Percentiles rank a stretch among this genome's conserved stretches.
Evolutionary conservation across 23 red algal genomes (phyloP).

Genomic region (Gracilaria gracilis): DNA sequence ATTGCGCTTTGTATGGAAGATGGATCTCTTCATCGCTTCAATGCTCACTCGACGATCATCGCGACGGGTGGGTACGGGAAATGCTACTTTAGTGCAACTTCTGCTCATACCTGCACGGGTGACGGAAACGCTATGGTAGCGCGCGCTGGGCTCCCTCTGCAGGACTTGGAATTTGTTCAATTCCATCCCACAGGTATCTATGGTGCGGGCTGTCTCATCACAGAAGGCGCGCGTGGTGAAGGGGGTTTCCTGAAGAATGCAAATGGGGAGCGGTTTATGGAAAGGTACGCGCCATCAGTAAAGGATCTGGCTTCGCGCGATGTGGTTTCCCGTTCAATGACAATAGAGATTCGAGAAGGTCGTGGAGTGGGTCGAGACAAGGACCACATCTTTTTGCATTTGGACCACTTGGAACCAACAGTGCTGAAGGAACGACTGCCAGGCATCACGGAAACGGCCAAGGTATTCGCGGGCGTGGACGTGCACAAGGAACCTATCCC

Average conservation of each 20-base stretch:
- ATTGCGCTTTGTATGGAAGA: conserved; percentile 96
- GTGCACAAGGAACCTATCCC: conserved; percentile 96
- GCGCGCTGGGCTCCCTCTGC: conserved; percentile 88
- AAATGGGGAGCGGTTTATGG: conserved; percentile 97
- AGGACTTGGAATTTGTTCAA: conserved; percentile 99
- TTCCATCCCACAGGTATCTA: conserved; percentile 99
- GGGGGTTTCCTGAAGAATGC: conserved; percentile 92
- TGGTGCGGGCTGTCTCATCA: conserved; percentile 97
- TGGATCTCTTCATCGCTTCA: conserved; percentile 93
- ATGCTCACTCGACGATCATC: conserved; percentile 84
- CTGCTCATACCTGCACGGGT: conserved; percentile 96
- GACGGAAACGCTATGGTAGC: conserved; percentile 97
- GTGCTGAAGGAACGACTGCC: conserved; percentile 84
- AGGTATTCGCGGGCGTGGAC: conserved; percentile 95
- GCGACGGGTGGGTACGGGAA: conserved; percentile 94
- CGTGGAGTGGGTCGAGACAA: conserved; percentile 85
- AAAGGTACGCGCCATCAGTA: conserved; percentile 94
- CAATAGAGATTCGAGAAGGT: conserved; percentile 92
- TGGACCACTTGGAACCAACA: conserved; percentile 90
- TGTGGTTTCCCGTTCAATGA: conserved; percentile 98
- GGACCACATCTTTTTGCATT: conserved; percentile 93
- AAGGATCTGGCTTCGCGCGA: conserved; percentile 97
- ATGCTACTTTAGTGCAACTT: conserved; percentile 94
- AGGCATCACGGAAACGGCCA: conserved; percentile 93
- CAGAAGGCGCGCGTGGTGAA: conserved; percentile 95